A percentile compares a stretch with the other conserved stretches of the same genome.
These are phyloP conservation scores for Corchorus olitorius DNA, from an alignment of 345 rosid species.

Conservation along the genomic window DNA sequence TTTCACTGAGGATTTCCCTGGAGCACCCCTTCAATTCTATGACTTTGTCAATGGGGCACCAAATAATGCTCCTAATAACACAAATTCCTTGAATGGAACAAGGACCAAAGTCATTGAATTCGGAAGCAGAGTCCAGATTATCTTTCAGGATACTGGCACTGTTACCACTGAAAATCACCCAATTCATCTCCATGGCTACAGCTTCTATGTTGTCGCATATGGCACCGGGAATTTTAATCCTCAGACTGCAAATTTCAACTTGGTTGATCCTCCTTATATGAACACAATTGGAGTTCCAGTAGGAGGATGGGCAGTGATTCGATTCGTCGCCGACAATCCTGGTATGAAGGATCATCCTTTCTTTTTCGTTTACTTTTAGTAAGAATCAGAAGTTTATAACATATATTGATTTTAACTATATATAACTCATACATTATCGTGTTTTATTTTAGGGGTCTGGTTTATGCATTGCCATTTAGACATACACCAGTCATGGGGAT, in stretches of 20 bases:
- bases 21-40: conserved; percentile 56
- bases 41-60: conserved; percentile 89
- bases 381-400: neutral
- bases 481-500: conserved; percentile 80
- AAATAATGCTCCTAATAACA: conserved; percentile 63
- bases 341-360: conserved; percentile 34
- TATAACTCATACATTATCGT: no score
- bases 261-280: conserved; percentile 82
- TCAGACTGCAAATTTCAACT: conserved; percentile 48
- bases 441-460: conserved; percentile 63
- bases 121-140: conserved; percentile 69
- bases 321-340: conserved; percentile 80
- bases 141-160: conserved; percentile 77
- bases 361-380: neutral
- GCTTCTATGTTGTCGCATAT: conserved; percentile 76
- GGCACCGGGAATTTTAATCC: conserved; percentile 71
- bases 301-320: conserved; percentile 91
- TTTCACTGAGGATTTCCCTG: conserved; percentile 77
- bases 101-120: conserved; percentile 62
- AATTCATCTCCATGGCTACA: conserved; percentile 87
- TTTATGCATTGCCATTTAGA: conserved; percentile 87
- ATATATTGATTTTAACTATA: no score
- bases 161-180: conserved; percentile 85
- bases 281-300: conserved; percentile 89
- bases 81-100: conserved; percentile 66